Conservation (phyloP, 2,329 filamentous ascomycete species). For the Fusarium sp. region DNA sequence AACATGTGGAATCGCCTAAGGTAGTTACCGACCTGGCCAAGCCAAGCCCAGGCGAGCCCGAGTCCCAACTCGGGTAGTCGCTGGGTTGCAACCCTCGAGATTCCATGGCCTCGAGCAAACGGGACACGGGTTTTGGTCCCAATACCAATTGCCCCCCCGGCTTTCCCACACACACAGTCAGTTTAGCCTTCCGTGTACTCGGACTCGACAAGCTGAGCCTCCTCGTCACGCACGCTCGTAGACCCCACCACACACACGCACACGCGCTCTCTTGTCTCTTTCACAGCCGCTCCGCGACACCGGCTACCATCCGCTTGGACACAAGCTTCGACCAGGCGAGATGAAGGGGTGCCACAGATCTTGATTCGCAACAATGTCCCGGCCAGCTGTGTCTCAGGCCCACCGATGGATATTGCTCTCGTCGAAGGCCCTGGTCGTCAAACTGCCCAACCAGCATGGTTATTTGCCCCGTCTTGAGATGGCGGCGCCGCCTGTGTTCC, state of each 20-base stretch:
- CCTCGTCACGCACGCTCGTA: conserved; percentile 30
- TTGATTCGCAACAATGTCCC: conserved; percentile 52
- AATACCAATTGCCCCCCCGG: conserved; percentile 9
- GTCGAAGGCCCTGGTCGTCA: conserved; percentile 41
- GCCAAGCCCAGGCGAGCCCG: conserved; percentile 5
- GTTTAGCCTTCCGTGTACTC: conserved; percentile 26
- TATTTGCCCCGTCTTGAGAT: conserved; percentile 46
- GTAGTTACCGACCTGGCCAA: conserved; percentile 4
- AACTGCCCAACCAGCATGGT: conserved; percentile 42
- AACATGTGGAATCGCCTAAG: conserved; percentile 26
- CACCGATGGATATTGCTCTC: conserved; percentile 38
- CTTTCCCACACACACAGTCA: conserved; percentile 17
- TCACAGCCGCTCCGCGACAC: conserved; percentile 31
- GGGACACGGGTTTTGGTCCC: not conserved
- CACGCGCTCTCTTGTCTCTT: conserved; percentile 26
- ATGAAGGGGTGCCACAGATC: conserved; percentile 57
- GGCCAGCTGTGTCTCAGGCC: conserved; percentile 44
- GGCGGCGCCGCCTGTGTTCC: conserved; percentile 43
- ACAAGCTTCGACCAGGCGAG: conserved; percentile 51
- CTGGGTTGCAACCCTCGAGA: conserved; percentile 6
- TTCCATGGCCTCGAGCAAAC: conserved; percentile 14
- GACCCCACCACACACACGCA: conserved; percentile 22
- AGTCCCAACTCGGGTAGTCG: conserved; percentile 13
- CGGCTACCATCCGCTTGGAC: conserved; percentile 37
- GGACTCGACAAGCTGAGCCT: conserved; percentile 33